phyloP scores from a whole-genome alignment of 768 basidiomycete genomes.

The Mycena galopus region DNA sequence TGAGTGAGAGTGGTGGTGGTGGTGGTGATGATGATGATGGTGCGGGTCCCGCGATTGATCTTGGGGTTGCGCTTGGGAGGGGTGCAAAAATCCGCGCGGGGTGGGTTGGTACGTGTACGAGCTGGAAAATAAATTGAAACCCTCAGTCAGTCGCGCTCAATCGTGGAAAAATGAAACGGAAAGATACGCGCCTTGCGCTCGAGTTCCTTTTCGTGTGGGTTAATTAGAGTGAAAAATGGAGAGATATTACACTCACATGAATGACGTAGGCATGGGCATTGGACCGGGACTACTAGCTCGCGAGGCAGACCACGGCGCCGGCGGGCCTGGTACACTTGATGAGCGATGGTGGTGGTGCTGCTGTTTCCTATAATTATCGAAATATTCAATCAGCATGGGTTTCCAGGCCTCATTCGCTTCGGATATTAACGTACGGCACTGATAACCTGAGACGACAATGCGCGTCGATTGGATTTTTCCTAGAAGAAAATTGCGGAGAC shows the following conservation, averaged over 20 bases:
- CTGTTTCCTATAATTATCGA: conserved; percentile 4
- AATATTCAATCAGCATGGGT: background rate
- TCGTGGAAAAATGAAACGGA: background rate
- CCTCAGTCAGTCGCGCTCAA: background rate
- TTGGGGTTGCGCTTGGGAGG: background rate
- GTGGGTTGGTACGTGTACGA: conserved; percentile 16
- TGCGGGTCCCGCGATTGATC: too few relatives aligned
- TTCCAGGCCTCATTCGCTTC: background rate
- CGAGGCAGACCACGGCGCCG: conserved; percentile 13
- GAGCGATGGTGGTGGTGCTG: conserved; percentile 13
- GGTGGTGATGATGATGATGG: background rate
- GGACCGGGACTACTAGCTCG: conserved; percentile 11
- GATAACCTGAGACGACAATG: conserved; percentile 6
- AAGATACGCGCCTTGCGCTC: conserved; percentile 11
- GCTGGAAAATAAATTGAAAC: background rate
- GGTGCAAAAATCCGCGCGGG: conserved; percentile 26
- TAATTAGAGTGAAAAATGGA: too few relatives aligned
- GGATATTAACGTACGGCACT: conserved; percentile 22
- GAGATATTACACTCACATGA: conserved; percentile 3
- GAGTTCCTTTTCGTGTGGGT: conserved; percentile 23
- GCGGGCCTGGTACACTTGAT: conserved; percentile 16
- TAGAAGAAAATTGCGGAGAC: background rate
- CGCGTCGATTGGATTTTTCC: background rate
- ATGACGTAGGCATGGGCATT: conserved; percentile 17
- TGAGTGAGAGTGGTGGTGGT: conserved; percentile 2